phyloP scores from a whole-genome alignment of 202 grass and related monocot species.

The Hordeum pubiflorum region DNA sequence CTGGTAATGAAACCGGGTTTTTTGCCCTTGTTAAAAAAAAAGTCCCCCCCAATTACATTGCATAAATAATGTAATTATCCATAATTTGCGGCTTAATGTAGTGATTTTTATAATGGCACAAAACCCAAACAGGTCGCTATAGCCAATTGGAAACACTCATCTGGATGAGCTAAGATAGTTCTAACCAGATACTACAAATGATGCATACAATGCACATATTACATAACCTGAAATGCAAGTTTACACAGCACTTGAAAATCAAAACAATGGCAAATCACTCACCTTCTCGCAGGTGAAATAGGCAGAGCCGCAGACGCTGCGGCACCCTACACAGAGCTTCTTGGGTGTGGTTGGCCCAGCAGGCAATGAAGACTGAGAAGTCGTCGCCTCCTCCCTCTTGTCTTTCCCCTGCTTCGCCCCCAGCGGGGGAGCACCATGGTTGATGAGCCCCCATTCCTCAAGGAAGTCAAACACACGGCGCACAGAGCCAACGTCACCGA shows the following conservation, averaged over 20 bases:
- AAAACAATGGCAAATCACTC: constrained; percentile 10
- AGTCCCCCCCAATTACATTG: background rate
- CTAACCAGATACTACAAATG: background rate
- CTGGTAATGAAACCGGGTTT: background rate
- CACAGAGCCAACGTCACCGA: constrained; percentile 65
- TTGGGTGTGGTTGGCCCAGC: constrained; percentile 24
- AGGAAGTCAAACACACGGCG: constrained; percentile 87
- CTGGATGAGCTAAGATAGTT: background rate
- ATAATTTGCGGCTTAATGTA: background rate
- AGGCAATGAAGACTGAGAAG: background rate
- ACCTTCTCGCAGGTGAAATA: constrained; percentile 90
- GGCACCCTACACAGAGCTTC: constrained; percentile 71
- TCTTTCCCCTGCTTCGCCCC: constrained; percentile 51
- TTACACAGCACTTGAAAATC: background rate
- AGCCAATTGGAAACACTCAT: background rate
- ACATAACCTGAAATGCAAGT: background rate
- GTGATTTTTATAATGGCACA: background rate
- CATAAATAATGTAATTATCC: background rate
- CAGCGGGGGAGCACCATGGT: constrained; percentile 44
- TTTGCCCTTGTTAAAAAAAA: background rate
- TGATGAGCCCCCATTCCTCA: constrained; percentile 94
- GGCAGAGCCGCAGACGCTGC: constrained; percentile 57
- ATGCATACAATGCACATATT: background rate
- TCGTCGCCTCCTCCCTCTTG: constrained; percentile 30
- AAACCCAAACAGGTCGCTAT: background rate